phyloP scores from a whole-genome alignment of 225 moss, liverwort and hornwort genomes.

The Rhytidiadelphus loreus region DNA sequence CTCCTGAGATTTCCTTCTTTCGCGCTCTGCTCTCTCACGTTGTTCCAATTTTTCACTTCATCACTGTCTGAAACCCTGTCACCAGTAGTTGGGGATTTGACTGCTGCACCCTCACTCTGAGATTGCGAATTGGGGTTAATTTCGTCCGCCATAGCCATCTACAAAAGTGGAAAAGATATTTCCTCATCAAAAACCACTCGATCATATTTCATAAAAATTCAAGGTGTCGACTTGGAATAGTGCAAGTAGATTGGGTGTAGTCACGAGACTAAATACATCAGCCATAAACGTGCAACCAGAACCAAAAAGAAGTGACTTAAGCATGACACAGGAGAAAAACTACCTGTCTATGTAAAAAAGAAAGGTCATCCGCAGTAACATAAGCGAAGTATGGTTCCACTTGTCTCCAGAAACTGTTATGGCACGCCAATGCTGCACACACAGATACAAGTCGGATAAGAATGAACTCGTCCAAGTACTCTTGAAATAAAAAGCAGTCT shows the following conservation, averaged over 20 bases:
- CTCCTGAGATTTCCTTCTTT: constrained; percentile 43
- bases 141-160: constrained; percentile 40
- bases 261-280: not conserved
- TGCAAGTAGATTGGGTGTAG: not conserved
- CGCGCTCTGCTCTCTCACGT: constrained; percentile 37
- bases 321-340: not conserved
- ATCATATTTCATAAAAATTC: not conserved
- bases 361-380: constrained; percentile 59
- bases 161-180: not conserved
- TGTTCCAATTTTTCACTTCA: constrained; percentile 49
- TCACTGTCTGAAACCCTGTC: constrained; percentile 71
- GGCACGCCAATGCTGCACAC: constrained; percentile 53
- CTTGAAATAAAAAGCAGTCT: not conserved
- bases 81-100: constrained; percentile 38
- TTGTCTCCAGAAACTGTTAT: constrained; percentile 68
- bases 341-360: constrained; percentile 60
- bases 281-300: not conserved
- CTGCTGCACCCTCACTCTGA: constrained; percentile 28
- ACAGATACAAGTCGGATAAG: not conserved
- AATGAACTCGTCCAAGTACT: not conserved
- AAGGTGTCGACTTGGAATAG: not conserved
- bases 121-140: constrained; percentile 28
- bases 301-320: not conserved
- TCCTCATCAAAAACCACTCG: not conserved
- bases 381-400: constrained; percentile 77